Evolutionary conservation across 192 early-diverging fungal genomes (phyloP).

Genomic region (Lunasporangiospora selenospora): DNA sequence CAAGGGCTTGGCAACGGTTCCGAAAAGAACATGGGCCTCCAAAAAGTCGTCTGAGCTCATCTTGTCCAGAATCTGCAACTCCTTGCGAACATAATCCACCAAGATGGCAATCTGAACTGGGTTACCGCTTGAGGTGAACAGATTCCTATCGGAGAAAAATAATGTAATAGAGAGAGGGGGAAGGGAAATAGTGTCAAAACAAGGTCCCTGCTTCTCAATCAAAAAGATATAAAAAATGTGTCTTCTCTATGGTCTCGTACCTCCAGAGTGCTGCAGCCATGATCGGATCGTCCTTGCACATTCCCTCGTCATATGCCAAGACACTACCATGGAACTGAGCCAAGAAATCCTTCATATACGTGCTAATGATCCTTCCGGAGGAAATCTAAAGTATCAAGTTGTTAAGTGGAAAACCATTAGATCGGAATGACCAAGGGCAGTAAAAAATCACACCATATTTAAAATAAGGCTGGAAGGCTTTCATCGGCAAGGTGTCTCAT

Average conservation of each 20-base stretch:
- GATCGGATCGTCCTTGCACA: conserved; percentile 84
- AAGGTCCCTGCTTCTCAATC: background rate
- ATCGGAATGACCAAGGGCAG: background rate
- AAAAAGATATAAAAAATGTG: background rate
- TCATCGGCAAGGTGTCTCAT: too few species aligned
- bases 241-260: conserved; percentile 36
- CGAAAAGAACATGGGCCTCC: conserved; percentile 34
- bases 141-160: conserved; percentile 25
- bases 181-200: background rate
- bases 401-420: background rate
- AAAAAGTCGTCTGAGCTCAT: conserved; percentile 40
- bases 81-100: conserved; percentile 49
- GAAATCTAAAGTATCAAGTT: conserved; percentile 57
- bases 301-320: conserved; percentile 92
- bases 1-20: conserved; percentile 23
- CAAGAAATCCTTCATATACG: conserved; percentile 82
- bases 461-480: conserved; percentile 7
- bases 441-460: background rate
- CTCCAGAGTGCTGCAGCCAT: conserved; percentile 92
- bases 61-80: conserved; percentile 48
- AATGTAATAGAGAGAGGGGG: background rate
- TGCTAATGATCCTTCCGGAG: conserved; percentile 73
- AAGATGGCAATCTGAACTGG: conserved; percentile 42
- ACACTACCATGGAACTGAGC: conserved; percentile 87
- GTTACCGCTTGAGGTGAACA: conserved; percentile 46